These are phyloP conservation scores for Cladophialophora exuberans DNA, from an alignment of 2,329 filamentous ascomycete species.

Conservation along the genomic window DNA sequence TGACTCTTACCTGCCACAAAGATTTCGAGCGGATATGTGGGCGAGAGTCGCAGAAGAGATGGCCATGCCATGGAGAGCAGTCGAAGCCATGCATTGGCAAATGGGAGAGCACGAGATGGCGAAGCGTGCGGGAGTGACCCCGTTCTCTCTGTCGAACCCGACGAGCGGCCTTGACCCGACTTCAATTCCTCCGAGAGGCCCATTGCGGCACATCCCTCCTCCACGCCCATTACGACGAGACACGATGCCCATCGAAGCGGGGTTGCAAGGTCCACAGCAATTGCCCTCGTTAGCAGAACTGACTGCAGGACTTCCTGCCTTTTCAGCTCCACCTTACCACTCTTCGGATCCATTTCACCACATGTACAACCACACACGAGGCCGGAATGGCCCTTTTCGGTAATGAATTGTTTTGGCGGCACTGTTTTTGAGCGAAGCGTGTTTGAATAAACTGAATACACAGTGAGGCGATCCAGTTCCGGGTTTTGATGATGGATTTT, in stretches of 20 bases:
- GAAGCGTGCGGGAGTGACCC: conserved; percentile 82
- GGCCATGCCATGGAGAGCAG: conserved; percentile 90
- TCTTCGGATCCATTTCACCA: conserved; percentile 26
- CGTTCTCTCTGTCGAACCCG: conserved; percentile 70
- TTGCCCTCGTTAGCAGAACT: conserved; percentile 52
- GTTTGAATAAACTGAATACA: conserved; percentile 37
- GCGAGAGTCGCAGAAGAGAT: conserved; percentile 93
- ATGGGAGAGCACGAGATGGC: conserved; percentile 94
- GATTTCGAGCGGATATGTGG: conserved; percentile 99
- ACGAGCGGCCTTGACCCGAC: conserved; percentile 16
- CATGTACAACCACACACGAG: conserved; percentile 42
- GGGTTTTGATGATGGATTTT: conserved; percentile 34
- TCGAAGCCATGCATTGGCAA: conserved; percentile 98
- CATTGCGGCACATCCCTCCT: conserved; percentile 19
- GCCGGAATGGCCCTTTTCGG: conserved; percentile 37
- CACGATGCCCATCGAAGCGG: conserved; percentile 39
- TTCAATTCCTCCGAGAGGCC: conserved; percentile 19
- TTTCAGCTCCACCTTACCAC: conserved; percentile 41
- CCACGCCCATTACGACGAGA: conserved; percentile 43
- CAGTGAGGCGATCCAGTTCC: conserved; percentile 18
- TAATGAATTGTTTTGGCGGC: conserved; percentile 31
- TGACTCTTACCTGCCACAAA: conserved; percentile 44
- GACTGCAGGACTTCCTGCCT: conserved; percentile 51
- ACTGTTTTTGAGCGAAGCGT: conserved; percentile 33
- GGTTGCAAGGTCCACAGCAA: conserved; percentile 40